Percentiles rank a stretch among this genome's conserved stretches.
These are phyloP conservation scores for Oxytropis ochrocephala DNA, from an alignment of 306 rosid genomes.

Conservation along the genomic window DNA sequence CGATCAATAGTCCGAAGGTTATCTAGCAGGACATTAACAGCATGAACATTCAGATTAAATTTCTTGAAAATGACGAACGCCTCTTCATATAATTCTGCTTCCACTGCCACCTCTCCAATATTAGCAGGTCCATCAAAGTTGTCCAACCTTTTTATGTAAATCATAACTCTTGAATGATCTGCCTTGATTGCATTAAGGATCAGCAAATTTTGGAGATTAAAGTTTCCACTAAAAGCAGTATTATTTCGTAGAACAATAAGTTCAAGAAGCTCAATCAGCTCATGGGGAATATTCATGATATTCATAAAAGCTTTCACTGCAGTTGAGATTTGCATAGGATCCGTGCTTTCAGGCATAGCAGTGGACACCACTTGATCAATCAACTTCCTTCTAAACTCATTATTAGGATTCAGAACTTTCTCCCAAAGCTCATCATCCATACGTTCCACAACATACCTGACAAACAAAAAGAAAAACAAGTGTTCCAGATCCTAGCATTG, in stretches of 20 bases:
- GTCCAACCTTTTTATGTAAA: slow-evolving; percentile 81
- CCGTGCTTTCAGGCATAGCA: slow-evolving; percentile 96
- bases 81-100: slow-evolving; percentile 83
- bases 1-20: slow-evolving; percentile 73
- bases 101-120: slow-evolving; percentile 95
- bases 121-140: slow-evolving; percentile 95
- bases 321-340: slow-evolving; percentile 94
- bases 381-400: slow-evolving; percentile 77
- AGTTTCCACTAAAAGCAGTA: slow-evolving; percentile 92
- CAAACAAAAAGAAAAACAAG: slow-evolving; percentile 9
- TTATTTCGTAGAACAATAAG: slow-evolving; percentile 92
- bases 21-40: slow-evolving; percentile 80
- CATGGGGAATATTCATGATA: slow-evolving; percentile 91
- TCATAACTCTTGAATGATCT: slow-evolving; percentile 96
- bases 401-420: slow-evolving; percentile 75
- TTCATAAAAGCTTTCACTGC: slow-evolving; percentile 98
- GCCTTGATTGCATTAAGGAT: slow-evolving; percentile 92
- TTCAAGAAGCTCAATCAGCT: slow-evolving; percentile 92
- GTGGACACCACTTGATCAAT: slow-evolving; percentile 97
- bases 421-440: slow-evolving; percentile 96
- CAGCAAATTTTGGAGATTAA: slow-evolving; percentile 79
- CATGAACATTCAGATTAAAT: slow-evolving; percentile 89
- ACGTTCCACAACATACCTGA: slow-evolving; percentile 95
- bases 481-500: background rate
- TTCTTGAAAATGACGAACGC: slow-evolving; percentile 85